Conservation (phyloP, 768 basidiomycete species). For the Amanita polypyramis region DNA sequence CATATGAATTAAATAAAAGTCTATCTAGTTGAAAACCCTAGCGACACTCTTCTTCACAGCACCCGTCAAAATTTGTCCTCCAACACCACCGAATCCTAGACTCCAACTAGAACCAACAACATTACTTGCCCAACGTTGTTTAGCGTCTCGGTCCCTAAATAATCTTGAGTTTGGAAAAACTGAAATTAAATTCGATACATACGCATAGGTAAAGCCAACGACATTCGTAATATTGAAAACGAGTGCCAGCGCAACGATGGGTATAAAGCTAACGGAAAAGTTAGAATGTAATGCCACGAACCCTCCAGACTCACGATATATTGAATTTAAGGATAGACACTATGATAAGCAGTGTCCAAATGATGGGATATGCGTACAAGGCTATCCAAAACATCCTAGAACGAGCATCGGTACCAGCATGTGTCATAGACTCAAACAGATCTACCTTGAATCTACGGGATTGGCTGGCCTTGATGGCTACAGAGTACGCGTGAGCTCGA, state of each 20-base stretch:
- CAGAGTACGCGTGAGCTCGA: not conserved
- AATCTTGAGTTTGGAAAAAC: conserved; percentile 9
- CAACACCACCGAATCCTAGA: conserved; percentile 69
- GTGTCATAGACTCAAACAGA: conserved; percentile 5
- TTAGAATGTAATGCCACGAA: not conserved
- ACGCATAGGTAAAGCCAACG: conserved; percentile 96
- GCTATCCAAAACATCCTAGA: conserved; percentile 92
- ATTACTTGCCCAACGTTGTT: conserved; percentile 79
- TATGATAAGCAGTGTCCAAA: conserved; percentile 82
- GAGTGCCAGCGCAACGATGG: conserved; percentile 87
- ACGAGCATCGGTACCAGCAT: conserved; percentile 2
- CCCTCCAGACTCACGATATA: conserved; percentile 5
- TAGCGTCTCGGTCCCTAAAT: conserved; percentile 81
- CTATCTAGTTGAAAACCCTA: conserved; percentile 51
- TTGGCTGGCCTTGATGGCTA: conserved; percentile 87
- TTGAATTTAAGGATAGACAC: conserved; percentile 78
- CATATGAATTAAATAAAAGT: not conserved
- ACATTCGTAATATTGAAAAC: conserved; percentile 95
- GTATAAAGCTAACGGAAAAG: conserved; percentile 59
- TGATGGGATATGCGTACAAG: conserved; percentile 78
- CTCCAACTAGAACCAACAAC: conserved; percentile 63
- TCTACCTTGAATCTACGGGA: conserved; percentile 77
- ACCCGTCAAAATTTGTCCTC: conserved; percentile 75
- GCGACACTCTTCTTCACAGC: conserved; percentile 78
- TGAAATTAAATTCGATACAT: conserved; percentile 18